Evolutionary conservation across 169 alveolate genomes (phyloP).

Genomic region (Plasmodium chabaudi): DNA sequence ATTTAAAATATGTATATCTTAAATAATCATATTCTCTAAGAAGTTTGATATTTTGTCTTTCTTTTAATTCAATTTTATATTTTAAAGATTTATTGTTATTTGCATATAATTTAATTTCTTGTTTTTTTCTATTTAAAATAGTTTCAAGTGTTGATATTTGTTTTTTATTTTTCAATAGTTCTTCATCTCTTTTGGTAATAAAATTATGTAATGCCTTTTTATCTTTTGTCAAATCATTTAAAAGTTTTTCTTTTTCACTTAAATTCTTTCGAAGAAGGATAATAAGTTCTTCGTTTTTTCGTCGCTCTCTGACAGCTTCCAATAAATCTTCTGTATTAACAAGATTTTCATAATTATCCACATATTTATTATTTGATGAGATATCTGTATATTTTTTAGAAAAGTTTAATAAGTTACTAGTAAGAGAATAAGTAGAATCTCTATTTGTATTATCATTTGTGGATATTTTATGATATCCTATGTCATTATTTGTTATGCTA

Average conservation of each 20-base stretch:
- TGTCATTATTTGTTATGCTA: background rate
- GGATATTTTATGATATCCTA: background rate
- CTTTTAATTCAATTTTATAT: conserved; percentile 12
- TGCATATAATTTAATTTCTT: conserved; percentile 24
- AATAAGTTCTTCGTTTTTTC: conserved; percentile 47
- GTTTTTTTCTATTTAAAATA: conserved; percentile 22
- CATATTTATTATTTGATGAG: background rate
- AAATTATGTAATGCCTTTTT: conserved; percentile 10
- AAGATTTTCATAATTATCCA: background rate
- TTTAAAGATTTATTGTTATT: conserved; percentile 14
- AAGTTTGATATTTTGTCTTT: conserved; percentile 29
- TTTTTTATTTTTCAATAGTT: conserved; percentile 23
- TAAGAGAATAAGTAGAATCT: background rate
- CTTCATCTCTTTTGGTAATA: conserved; percentile 30
- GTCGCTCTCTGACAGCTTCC: conserved; percentile 26
- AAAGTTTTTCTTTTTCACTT: conserved; percentile 54
- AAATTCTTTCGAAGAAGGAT: conserved; percentile 22
- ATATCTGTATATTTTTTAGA: background rate
- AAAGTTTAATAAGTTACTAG: background rate
- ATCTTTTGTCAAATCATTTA: conserved; percentile 31
- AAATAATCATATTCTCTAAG: conserved; percentile 21
- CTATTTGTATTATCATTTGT: background rate
- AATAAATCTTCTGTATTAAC: conserved; percentile 22
- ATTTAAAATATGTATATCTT: conserved; percentile 30
- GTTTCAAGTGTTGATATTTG: conserved; percentile 13